phyloP scores from a whole-genome alignment of 768 basidiomycete genomes.

The Naganishia randhawae region DNA sequence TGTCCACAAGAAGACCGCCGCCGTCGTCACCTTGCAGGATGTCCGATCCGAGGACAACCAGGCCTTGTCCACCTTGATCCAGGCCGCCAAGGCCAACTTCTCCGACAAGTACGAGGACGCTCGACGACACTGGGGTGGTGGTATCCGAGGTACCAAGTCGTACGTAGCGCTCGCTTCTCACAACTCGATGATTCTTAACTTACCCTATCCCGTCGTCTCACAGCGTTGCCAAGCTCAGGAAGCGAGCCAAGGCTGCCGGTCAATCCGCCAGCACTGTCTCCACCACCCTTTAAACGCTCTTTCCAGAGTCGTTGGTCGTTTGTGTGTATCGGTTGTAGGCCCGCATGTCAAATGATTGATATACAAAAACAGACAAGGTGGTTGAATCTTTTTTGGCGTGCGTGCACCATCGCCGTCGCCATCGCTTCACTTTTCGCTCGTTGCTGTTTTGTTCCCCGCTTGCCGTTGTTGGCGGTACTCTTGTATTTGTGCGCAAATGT shows the following conservation, averaged over 20 bases:
- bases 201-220: neutral
- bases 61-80: conserved; percentile 85
- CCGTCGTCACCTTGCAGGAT: conserved; percentile 84
- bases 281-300: conserved; percentile 45
- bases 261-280: conserved; percentile 51
- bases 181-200: neutral
- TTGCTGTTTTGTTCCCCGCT: no score
- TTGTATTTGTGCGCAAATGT: no score
- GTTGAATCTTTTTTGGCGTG: no score
- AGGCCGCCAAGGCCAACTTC: conserved; percentile 97
- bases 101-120: conserved; percentile 88
- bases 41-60: conserved; percentile 91
- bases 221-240: conserved; percentile 84
- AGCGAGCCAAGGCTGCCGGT: conserved; percentile 88
- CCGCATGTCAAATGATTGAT: neutral
- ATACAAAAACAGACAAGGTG: no score
- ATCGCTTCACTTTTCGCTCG: no score
- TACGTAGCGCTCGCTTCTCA: conserved; percentile 16
- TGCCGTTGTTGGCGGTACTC: no score
- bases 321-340: conserved; percentile 1
- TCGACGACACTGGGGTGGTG: conserved; percentile 91
- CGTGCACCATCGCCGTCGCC: no score
- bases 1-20: conserved; percentile 97
- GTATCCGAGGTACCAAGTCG: conserved; percentile 83
- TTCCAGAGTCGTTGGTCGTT: neutral